These are phyloP conservation scores for Eimeria tenella DNA, from an alignment of 169 alveolate species.

Conservation along the genomic window DNA sequence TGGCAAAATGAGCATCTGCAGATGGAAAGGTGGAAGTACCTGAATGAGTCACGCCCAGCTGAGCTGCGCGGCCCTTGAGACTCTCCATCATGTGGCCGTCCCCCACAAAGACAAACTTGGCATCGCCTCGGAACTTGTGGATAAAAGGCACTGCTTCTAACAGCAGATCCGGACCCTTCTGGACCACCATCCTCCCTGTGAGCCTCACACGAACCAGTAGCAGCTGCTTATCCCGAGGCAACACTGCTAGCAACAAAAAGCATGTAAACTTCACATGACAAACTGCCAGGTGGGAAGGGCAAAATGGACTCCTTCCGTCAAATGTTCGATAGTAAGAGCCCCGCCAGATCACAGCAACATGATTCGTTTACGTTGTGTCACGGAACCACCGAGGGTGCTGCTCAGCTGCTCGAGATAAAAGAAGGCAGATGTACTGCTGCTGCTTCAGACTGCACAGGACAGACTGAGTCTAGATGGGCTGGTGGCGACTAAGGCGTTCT, in stretches of 20 bases:
- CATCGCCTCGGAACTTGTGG: constrained; percentile 82
- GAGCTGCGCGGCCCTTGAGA: constrained; percentile 85
- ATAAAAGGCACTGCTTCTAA: constrained; percentile 84
- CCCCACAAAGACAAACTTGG: constrained; percentile 88
- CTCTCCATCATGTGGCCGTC: constrained; percentile 88
- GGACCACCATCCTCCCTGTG: constrained; percentile 86
- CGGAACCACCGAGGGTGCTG: too few species aligned
- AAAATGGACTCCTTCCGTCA: too few species aligned
- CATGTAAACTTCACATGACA: too few species aligned
- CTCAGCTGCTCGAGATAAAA: too few species aligned
- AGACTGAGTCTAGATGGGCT: too few species aligned
- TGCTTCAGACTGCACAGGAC: too few species aligned
- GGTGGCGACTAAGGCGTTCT: background rate
- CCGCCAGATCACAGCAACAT: too few species aligned
- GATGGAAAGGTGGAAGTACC: background rate
- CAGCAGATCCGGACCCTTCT: constrained; percentile 88
- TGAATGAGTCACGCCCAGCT: constrained; percentile 81
- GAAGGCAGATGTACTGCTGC: too few species aligned
- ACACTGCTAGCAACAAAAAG: background rate
- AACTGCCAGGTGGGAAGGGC: too few species aligned
- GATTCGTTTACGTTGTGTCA: too few species aligned
- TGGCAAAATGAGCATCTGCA: too few species aligned
- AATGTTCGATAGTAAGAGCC: too few species aligned
- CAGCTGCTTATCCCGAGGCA: background rate
- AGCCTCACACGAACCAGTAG: background rate